phyloP scores from a whole-genome alignment of 2,329 filamentous ascomycete genomes.

The Atkinsonella texensis region DNA sequence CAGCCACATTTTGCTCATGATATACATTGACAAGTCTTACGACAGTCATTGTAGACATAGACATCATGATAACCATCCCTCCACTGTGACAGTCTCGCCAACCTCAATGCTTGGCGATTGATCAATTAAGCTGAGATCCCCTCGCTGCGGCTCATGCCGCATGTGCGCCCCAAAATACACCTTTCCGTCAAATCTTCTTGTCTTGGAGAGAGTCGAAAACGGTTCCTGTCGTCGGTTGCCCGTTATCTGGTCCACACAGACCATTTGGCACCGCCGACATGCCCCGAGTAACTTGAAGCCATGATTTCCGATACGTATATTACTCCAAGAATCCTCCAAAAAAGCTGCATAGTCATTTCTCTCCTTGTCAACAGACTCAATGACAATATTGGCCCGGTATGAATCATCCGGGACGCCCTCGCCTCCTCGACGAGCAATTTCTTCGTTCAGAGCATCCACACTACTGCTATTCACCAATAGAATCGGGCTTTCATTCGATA shows the following conservation, averaged over 20 bases:
- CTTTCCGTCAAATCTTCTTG: constrained; percentile 68
- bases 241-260: constrained; percentile 81
- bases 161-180: constrained; percentile 84
- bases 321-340: constrained; percentile 67
- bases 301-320: constrained; percentile 51
- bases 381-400: constrained; percentile 81
- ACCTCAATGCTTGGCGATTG: constrained; percentile 32
- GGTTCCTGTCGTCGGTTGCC: constrained; percentile 72
- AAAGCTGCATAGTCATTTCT: constrained; percentile 45
- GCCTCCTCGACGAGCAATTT: constrained; percentile 52
- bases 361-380: constrained; percentile 31
- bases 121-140: constrained; percentile 8
- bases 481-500: constrained; percentile 92
- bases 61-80: constrained; percentile 4
- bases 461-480: constrained; percentile 72
- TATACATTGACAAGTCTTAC: not conserved
- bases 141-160: constrained; percentile 29
- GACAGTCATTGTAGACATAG: not conserved
- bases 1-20: not conserved
- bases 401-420: constrained; percentile 56
- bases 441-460: constrained; percentile 62
- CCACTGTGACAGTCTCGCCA: constrained; percentile 30
- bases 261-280: constrained; percentile 89
- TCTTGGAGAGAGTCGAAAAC: constrained; percentile 79
- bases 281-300: constrained; percentile 64